A percentile compares a stretch with the other conserved stretches of the same genome.
Evolutionary conservation across 345 rosid genomes (phyloP).

Genomic region (Lepidium didymum): DNA sequence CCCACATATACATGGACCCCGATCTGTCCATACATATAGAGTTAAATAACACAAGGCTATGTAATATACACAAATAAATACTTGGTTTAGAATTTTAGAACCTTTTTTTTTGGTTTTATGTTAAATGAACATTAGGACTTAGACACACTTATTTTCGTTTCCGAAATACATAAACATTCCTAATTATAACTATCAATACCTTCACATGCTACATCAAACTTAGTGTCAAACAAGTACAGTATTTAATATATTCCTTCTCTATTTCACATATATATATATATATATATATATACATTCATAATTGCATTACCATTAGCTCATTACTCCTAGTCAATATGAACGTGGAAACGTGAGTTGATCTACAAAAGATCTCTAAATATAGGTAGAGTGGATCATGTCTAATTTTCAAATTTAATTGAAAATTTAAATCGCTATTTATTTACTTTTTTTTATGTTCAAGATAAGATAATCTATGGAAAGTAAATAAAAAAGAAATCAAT

Average conservation of each 20-base stretch:
- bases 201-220: neutral
- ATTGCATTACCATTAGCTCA: conserved; percentile 2
- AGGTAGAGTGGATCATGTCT: too few relatives aligned
- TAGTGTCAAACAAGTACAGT: neutral
- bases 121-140: neutral
- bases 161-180: too few relatives aligned
- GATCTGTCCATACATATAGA: neutral
- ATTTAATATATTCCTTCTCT: neutral
- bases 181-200: neutral
- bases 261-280: neutral
- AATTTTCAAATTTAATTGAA: too few relatives aligned
- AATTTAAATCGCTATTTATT: too few relatives aligned
- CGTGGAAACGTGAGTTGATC: conserved; percentile 11
- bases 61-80: neutral
- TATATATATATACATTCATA: neutral
- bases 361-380: neutral
- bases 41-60: neutral
- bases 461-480: neutral
- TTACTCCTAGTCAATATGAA: neutral
- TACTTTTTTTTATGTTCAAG: neutral
- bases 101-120: too few relatives aligned
- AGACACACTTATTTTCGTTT: neutral
- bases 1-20: neutral
- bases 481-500: neutral
- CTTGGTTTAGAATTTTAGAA: neutral